Base-by-base conservation (phyloP, 2,329 filamentous ascomycete genomes). In the Dothistroma septosporum region DNA sequence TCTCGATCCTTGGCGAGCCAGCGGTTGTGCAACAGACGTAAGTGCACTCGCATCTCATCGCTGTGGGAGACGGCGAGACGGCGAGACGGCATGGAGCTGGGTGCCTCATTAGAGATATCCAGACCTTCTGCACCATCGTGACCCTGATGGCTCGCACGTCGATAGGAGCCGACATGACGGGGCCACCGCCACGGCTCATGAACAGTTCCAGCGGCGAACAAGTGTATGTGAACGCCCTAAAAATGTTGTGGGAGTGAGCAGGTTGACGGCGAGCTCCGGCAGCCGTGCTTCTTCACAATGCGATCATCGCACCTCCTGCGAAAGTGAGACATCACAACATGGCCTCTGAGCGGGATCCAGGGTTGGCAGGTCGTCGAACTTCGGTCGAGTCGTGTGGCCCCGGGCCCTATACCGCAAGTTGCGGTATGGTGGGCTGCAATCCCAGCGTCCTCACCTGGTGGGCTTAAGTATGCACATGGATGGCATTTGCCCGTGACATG, bases 131-230 rank as follows among this genome's bases (percentile, higher is more conserved):
- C 56, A 37, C 47, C 44, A 41, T 50, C 10, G 53, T 53, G 44
- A 28, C 32, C 31, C 14, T 33, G 2, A 57, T 35, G 56, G 47
- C 56, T 24, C 31, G 56, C 48, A 53, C 28, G 19, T 41, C 21
- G 9, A 52, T 41, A 59, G 57, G 33, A 59, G 52, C 53, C 53
- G 58, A 60, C 37, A 60, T 60, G 58, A 60, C 53, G 52, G 37
- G 33, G 35, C 33, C 57, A 60, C 53, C 37, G 16, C 44, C 44
- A 52, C 46, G 46, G 44, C 28, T 33, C 22, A 31, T 53, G 8
- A 14, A 35, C 50, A 53, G 50, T 49, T 57, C 41, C 33, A 57
- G 47, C 55, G 50, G 31, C 14, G 46, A 54, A 55, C 37, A 33
- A 46, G 11, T 56, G 54, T 56, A 53, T 31, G 35, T 53, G 33